phyloP scores from a whole-genome alignment of 2,329 filamentous ascomycete species.

The Hymenoscyphus linearis region DNA sequence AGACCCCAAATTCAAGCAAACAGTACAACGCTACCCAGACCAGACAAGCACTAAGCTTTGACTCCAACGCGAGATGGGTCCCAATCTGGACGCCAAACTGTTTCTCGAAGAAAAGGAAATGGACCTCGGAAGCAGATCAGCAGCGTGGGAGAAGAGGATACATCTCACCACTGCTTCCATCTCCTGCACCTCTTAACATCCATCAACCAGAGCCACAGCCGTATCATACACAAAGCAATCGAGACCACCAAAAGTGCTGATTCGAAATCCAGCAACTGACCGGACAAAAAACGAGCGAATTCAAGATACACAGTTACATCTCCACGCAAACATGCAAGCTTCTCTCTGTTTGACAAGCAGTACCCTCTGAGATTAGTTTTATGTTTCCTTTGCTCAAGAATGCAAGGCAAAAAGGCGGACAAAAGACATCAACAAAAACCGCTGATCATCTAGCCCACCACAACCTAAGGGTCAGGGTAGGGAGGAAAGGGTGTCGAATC shows the following conservation, averaged over 20 bases:
- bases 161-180: constrained; percentile 24
- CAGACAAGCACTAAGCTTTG: constrained; percentile 89
- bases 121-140: constrained; percentile 16
- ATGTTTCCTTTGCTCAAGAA: constrained; percentile 67
- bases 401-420: constrained; percentile 73
- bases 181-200: constrained; percentile 16
- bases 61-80: constrained; percentile 91
- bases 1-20: constrained; percentile 14
- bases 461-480: constrained; percentile 29
- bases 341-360: constrained; percentile 78
- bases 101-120: constrained; percentile 8
- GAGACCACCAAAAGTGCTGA: constrained; percentile 14
- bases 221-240: constrained; percentile 15
- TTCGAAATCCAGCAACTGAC: constrained; percentile 20
- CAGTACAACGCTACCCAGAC: constrained; percentile 22
- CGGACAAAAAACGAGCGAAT: constrained; percentile 15
- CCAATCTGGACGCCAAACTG: constrained; percentile 38
- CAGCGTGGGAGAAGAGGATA: constrained; percentile 15
- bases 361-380: constrained; percentile 91
- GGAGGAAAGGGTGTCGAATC: constrained; percentile 24
- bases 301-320: constrained; percentile 19
- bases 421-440: constrained; percentile 97
- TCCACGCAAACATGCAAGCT: constrained; percentile 31
- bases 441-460: constrained; percentile 57
- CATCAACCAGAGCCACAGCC: constrained; percentile 9